These are phyloP conservation scores for Alternaria triticina DNA, from an alignment of 2,329 filamentous ascomycete genomes.

Conservation along the genomic window DNA sequence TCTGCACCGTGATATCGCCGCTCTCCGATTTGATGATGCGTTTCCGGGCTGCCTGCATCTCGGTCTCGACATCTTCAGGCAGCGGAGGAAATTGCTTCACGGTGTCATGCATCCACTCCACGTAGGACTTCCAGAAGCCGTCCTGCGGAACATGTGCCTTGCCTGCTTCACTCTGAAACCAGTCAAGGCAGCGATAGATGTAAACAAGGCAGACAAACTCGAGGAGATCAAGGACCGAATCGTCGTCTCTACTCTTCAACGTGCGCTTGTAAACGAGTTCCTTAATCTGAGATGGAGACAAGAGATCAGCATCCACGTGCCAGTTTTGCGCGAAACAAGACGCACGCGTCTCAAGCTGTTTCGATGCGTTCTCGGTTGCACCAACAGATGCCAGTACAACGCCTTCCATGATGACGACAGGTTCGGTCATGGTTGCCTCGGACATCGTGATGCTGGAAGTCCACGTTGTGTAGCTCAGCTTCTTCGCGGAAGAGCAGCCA, in stretches of 20 bases:
- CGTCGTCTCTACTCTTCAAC: conserved; percentile 11
- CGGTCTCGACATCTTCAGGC: background rate
- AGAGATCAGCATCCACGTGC: conserved; percentile 9
- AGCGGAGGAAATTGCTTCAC: conserved; percentile 5
- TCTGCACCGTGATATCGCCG: conserved; percentile 9
- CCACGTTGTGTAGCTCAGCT: conserved; percentile 11
- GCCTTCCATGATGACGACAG: conserved; percentile 7
- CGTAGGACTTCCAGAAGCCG: conserved; percentile 11
- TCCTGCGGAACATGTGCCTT: conserved; percentile 4
- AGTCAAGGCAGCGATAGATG: conserved; percentile 6
- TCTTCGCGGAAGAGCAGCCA: conserved; percentile 8
- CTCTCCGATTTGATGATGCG: conserved; percentile 6
- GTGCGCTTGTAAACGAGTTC: conserved; percentile 7
- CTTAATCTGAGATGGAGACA: conserved; percentile 4
- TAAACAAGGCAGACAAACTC: conserved; percentile 9
- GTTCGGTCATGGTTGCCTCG: conserved; percentile 1
- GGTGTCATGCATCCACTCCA: conserved; percentile 11
- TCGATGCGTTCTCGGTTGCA: background rate
- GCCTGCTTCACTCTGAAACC: conserved; percentile 7
- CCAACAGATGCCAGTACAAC: conserved; percentile 7
- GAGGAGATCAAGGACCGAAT: conserved; percentile 7
- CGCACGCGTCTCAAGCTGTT: conserved; percentile 4
- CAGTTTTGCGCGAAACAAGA: conserved; percentile 10
- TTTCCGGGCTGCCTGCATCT: conserved; percentile 7
- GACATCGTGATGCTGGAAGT: conserved; percentile 7